Base-by-base conservation (phyloP, 306 rosid species). In the Herpetospermum pedunculosum region DNA sequence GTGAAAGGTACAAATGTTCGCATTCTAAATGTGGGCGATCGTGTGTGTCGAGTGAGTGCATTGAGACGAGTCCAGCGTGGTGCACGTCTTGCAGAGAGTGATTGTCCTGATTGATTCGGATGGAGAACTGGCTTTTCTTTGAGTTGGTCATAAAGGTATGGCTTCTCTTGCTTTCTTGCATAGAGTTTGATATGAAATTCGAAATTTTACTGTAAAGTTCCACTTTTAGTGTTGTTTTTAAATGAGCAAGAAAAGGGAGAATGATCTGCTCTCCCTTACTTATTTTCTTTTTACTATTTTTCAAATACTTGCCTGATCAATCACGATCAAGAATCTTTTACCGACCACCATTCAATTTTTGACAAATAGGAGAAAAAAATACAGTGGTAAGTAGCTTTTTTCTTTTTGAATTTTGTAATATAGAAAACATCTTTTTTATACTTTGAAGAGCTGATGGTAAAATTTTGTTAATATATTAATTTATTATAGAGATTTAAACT, bases 61-160 rank as follows among this genome's bases (percentile, higher is more conserved):
- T 49, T 78, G 69, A 81, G 89, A 79, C 83, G 81, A 77, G 76
- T 29, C 48, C 69, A 60, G 26, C 81, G 86, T 25, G 90, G 96
- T 30, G 92, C 85, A 16, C 83, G 82, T 80, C 81, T 87, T 74
- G 21, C 28, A 16, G 88, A 80, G 34, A 29, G 63, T 73, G 72
- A 77, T 54, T 70, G 72, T 73, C 70, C 69, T 38, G 82, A 76
- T 73, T 82, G 73, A 82, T 72, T 43, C 44, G 15, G 35, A 25
- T 23, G 73, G 38, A 68, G 55, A 26, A 29, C 73, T 68, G 54
- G 54, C 73, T 23, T 41, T 69, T 38, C 73, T 23, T 41, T 69
- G 55, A 40, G 16, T n/a, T 63, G 29, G 18, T 40, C 16, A 40
- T 10, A 65, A 68, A 44, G 75, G 75, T 72, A 30, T 12, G 72